phyloP scores from a whole-genome alignment of 73 alveolate species.

The Paraurostyla sp. region DNA sequence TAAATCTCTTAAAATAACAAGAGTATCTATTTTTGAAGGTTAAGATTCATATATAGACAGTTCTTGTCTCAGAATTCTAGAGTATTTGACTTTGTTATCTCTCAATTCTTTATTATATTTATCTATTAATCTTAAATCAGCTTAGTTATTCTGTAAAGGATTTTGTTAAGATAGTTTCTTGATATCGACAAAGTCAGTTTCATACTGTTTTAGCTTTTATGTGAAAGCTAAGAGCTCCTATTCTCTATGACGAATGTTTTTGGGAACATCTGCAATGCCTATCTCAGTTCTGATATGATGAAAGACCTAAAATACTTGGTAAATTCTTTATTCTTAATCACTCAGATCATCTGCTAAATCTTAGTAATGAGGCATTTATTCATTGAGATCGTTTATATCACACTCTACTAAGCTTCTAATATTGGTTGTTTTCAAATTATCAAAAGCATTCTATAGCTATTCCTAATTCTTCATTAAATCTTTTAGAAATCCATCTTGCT shows the following conservation, averaged over 20 bases:
- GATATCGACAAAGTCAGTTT: background rate
- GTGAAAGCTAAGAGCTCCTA: background rate
- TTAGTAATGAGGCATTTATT: background rate
- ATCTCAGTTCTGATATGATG: background rate
- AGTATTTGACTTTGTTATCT: background rate
- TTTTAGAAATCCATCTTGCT: background rate
- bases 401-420: background rate
- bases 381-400: background rate
- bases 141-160: background rate
- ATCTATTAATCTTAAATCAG: background rate
- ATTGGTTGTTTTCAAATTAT: background rate
- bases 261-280: conserved; percentile 2
- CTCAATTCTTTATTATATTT: background rate
- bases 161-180: background rate
- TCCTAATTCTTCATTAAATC: background rate
- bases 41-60: background rate
- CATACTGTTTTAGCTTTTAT: background rate
- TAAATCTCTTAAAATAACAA: background rate
- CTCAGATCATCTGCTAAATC: background rate
- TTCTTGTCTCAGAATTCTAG: background rate
- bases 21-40: background rate
- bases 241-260: conserved; percentile 12
- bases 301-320: background rate
- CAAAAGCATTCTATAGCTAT: background rate
- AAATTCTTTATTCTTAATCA: background rate